phyloP scores from a whole-genome alignment of 176 grass and related monocot species.

The Phoenix dactylifera region DNA sequence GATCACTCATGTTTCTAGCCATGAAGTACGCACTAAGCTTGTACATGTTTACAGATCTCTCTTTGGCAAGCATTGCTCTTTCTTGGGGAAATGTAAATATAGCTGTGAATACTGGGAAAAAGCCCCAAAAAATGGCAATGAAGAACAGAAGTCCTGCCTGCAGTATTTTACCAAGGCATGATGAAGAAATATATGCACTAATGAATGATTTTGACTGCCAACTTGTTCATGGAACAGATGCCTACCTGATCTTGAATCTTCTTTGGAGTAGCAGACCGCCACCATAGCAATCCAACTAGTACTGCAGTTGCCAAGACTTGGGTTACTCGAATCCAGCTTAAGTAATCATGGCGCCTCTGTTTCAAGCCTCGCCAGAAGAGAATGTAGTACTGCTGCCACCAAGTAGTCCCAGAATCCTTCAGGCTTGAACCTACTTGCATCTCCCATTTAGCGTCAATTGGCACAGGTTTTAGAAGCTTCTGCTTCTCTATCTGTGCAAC shows the following conservation, averaged over 20 bases:
- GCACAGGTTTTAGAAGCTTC: conserved; percentile 40
- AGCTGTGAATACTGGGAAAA: conserved; percentile 95
- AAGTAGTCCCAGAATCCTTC: conserved; percentile 70
- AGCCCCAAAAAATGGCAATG: conserved; percentile 98
- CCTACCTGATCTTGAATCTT: conserved; percentile 78
- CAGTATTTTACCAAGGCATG: not conserved
- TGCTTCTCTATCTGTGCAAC: conserved; percentile 69
- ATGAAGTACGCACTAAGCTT: conserved; percentile 97
- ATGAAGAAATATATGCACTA: too few species aligned
- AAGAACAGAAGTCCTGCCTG: conserved; percentile 95
- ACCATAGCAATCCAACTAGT: conserved; percentile 91
- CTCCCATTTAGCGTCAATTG: conserved; percentile 26
- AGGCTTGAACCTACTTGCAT: conserved; percentile 39
- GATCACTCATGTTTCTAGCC: conserved; percentile 89
- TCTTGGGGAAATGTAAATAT: conserved; percentile 99
- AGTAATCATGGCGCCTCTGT: conserved; percentile 82
- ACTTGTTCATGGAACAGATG: not conserved
- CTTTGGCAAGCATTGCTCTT: conserved; percentile 95
- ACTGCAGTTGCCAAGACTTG: conserved; percentile 83
- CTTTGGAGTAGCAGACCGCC: conserved; percentile 52
- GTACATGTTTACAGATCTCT: conserved; percentile 94
- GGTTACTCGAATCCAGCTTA: conserved; percentile 96
- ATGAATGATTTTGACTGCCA: too few species aligned
- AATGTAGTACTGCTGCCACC: conserved; percentile 83
- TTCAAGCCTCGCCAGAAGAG: conserved; percentile 87